Evolutionary conservation across 2,329 filamentous ascomycete species (phyloP).

Genomic region (Penicillium sp.): DNA sequence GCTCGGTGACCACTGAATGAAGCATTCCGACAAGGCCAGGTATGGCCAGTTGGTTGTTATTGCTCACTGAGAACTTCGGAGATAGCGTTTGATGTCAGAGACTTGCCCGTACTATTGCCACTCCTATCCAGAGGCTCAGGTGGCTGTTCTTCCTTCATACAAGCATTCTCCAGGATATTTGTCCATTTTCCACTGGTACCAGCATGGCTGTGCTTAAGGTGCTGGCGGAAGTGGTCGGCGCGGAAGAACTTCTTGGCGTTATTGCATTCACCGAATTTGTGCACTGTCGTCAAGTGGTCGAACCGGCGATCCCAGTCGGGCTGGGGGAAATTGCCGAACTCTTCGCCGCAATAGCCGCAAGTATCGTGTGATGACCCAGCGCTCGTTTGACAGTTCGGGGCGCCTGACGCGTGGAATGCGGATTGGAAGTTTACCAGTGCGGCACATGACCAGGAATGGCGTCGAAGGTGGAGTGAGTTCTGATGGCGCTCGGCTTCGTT

Average conservation of each 20-base stretch:
- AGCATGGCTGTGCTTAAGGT: slow-evolving; percentile 95
- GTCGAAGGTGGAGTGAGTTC: slow-evolving; percentile 87
- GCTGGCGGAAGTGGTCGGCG: slow-evolving; percentile 96
- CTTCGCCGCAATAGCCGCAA: slow-evolving; percentile 94
- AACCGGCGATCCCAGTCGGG: slow-evolving; percentile 86
- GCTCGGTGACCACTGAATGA: background rate
- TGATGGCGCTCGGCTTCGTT: slow-evolving; percentile 96
- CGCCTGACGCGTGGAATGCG: slow-evolving; percentile 81
- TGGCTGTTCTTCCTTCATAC: slow-evolving; percentile 79
- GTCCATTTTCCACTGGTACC: slow-evolving; percentile 98
- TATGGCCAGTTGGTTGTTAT: slow-evolving; percentile 20
- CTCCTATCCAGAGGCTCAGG: slow-evolving; percentile 30
- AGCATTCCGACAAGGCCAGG: background rate
- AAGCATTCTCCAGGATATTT: slow-evolving; percentile 94
- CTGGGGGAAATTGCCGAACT: slow-evolving; percentile 74
- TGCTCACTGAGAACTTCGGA: slow-evolving; percentile 32
- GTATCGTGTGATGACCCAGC: slow-evolving; percentile 59
- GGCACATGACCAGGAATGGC: slow-evolving; percentile 96
- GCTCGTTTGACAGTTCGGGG: slow-evolving; percentile 36
- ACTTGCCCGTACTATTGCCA: slow-evolving; percentile 10
- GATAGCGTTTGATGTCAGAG: slow-evolving; percentile 30
- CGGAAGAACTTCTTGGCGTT: slow-evolving; percentile 97
- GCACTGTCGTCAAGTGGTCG: slow-evolving; percentile 82
- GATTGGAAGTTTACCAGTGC: slow-evolving; percentile 73
- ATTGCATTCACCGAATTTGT: slow-evolving; percentile 98